Percentiles rank a stretch among this genome's conserved stretches.
phyloP scores from a whole-genome alignment of 129 eudicot genomes.

The Centella asiatica region DNA sequence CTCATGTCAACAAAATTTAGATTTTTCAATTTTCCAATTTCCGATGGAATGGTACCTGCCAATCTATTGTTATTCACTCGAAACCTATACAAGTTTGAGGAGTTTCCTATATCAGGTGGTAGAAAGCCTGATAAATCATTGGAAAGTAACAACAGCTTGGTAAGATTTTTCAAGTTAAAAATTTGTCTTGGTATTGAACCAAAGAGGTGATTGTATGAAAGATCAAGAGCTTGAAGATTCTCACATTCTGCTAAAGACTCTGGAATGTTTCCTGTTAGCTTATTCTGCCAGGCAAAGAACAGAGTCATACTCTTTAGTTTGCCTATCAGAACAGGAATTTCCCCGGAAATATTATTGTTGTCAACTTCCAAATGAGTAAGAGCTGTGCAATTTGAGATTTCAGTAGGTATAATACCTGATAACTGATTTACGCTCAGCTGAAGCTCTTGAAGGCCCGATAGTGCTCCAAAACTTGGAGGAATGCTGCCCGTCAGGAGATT shows the following conservation, averaged over 20 bases:
- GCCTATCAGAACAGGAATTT: constrained; percentile 67
- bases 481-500: constrained; percentile 66
- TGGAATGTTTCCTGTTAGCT: constrained; percentile 77
- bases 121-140: constrained; percentile 75
- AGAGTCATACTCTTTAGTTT: constrained; percentile 64
- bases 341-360: constrained; percentile 69
- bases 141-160: constrained; percentile 62
- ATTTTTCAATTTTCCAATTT: constrained; percentile 62
- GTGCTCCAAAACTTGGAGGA: constrained; percentile 59
- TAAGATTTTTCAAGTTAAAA: constrained; percentile 55
- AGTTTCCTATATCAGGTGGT: constrained; percentile 82
- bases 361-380: constrained; percentile 81
- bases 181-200: constrained; percentile 62
- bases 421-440: constrained; percentile 74
- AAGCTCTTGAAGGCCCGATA: constrained; percentile 51
- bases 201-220: constrained; percentile 61
- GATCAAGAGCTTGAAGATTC: constrained; percentile 85
- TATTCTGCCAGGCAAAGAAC: constrained; percentile 91
- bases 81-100: constrained; percentile 70
- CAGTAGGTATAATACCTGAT: constrained; percentile 67
- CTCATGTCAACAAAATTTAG: constrained; percentile 79
- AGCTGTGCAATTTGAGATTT: constrained; percentile 49
- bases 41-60: constrained; percentile 72
- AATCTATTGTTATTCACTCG: constrained; percentile 52
- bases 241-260: constrained; percentile 58